phyloP scores from a whole-genome alignment of 225 moss, liverwort and hornwort genomes.

The Marchantia polymorpha region DNA sequence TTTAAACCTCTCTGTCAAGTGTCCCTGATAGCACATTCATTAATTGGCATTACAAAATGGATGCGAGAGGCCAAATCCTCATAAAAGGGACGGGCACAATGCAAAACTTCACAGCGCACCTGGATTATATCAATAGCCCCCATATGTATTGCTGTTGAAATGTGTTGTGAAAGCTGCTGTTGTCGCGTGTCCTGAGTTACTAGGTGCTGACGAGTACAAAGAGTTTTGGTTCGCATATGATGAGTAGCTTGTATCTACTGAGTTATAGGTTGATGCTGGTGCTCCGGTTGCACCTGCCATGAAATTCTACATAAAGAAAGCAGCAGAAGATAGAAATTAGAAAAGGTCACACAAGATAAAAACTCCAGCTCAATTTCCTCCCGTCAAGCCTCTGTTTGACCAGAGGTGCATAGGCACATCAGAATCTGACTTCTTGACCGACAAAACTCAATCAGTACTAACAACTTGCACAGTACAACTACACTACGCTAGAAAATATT shows the following conservation, averaged over 20 bases:
- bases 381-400: neutral
- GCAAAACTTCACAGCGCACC: conserved; percentile 14
- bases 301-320: conserved; percentile 63
- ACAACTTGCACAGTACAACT: too few species aligned
- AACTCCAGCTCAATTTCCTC: neutral
- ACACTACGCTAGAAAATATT: too few species aligned
- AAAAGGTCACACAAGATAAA: neutral
- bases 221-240: conserved; percentile 81
- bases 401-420: too few species aligned
- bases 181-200: conserved; percentile 67
- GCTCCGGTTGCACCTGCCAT: conserved; percentile 93
- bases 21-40: conserved; percentile 17
- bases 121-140: conserved; percentile 31
- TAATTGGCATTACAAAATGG: conserved; percentile 16
- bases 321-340: neutral
- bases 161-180: conserved; percentile 74
- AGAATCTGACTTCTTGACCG: too few species aligned
- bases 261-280: conserved; percentile 63
- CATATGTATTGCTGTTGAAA: conserved; percentile 48
- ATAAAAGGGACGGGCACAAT: conserved; percentile 10
- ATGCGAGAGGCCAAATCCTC: conserved; percentile 5
- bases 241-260: conserved; percentile 81
- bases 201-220: conserved; percentile 74
- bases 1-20: conserved; percentile 9
- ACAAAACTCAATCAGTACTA: too few species aligned